Conservation (phyloP, 805 yeast genomes). For the Starmera amethionina region DNA sequence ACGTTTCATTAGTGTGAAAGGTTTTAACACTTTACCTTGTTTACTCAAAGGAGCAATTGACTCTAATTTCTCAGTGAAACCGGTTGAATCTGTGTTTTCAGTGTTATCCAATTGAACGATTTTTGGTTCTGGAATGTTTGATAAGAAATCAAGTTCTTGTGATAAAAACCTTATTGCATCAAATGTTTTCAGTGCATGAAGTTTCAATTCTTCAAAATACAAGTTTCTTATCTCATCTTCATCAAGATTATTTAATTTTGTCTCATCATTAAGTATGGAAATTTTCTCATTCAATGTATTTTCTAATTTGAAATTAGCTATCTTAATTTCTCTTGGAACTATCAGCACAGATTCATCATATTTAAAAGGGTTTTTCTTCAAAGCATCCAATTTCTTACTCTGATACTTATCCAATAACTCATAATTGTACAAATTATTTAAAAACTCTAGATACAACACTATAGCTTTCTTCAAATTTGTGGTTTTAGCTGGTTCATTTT, state of each 20-base stretch:
- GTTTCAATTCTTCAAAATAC: conserved; percentile 43
- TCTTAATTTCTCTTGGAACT: conserved; percentile 53
- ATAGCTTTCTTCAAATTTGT: conserved; percentile 32
- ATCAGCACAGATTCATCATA: conserved; percentile 27
- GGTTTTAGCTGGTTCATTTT: conserved; percentile 18
- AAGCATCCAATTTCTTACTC: conserved; percentile 25
- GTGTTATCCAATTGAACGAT: conserved; percentile 11
- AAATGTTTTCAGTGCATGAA: conserved; percentile 44
- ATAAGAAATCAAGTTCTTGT: conserved; percentile 61
- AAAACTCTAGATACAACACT: conserved; percentile 32
- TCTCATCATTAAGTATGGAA: conserved; percentile 25
- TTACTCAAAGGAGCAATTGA: conserved; percentile 47
- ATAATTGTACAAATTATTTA: conserved; percentile 35
- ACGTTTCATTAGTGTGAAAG: conserved; percentile 66
- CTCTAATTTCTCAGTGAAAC: conserved; percentile 61
- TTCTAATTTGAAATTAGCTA: conserved; percentile 53
- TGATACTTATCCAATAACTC: conserved; percentile 32
- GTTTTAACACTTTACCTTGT: conserved; percentile 72
- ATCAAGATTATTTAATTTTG: conserved; percentile 31
- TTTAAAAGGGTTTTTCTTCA: conserved; percentile 23
- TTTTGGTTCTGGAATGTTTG: conserved; percentile 29
- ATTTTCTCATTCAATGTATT: conserved; percentile 41
- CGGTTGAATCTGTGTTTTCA: conserved; percentile 25
- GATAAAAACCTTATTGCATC: conserved; percentile 44
- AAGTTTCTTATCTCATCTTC: conserved; percentile 56